Conservation (phyloP, 1,139 yeast species). For the Pichia terricola region DNA sequence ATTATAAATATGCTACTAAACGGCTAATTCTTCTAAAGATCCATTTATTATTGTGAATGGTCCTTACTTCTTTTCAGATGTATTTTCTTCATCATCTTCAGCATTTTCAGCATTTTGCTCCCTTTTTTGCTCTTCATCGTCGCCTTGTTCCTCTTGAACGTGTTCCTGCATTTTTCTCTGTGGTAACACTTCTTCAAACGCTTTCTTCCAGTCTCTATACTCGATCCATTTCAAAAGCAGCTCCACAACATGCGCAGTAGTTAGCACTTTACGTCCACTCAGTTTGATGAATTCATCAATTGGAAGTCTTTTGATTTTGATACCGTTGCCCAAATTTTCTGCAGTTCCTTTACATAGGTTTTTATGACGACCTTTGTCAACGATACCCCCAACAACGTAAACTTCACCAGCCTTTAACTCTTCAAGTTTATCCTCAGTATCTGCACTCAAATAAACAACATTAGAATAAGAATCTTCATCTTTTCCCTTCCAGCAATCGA, state of each 20-base stretch:
- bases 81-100: background rate
- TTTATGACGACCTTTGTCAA: constrained; percentile 89
- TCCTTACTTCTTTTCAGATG: too few relatives aligned
- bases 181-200: constrained; percentile 81
- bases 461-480: constrained; percentile 25
- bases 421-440: constrained; percentile 60
- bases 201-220: constrained; percentile 68
- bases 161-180: constrained; percentile 46
- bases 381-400: constrained; percentile 90
- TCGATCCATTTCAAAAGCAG: constrained; percentile 76
- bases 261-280: constrained; percentile 80
- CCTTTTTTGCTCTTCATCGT: background rate
- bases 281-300: constrained; percentile 76
- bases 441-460: constrained; percentile 74
- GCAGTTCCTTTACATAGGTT: constrained; percentile 78
- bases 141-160: background rate
- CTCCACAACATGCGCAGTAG: constrained; percentile 92
- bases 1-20: too few relatives aligned
- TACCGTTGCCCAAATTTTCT: constrained; percentile 41
- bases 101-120: background rate
- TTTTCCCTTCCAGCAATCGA: constrained; percentile 5
- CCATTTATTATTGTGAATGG: too few relatives aligned
- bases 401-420: constrained; percentile 58
- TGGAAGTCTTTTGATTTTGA: constrained; percentile 73
- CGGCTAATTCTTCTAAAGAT: too few relatives aligned